phyloP scores from a whole-genome alignment of 441 rosid genomes.

The Eruca vesicaria region DNA sequence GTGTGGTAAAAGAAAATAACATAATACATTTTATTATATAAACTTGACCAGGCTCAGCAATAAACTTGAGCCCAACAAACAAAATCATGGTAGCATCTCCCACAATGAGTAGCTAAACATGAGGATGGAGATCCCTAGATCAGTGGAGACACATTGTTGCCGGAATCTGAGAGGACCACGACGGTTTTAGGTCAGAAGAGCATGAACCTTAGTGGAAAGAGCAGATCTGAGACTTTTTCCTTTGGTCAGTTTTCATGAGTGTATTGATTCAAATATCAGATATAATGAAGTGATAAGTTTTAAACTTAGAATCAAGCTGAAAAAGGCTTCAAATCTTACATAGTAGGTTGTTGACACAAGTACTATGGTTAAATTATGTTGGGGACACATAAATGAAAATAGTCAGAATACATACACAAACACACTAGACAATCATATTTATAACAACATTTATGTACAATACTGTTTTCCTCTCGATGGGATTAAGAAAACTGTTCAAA shows the following conservation, averaged over 20 bases:
- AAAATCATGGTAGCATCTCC: neutral
- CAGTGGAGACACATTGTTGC: conserved; percentile 49
- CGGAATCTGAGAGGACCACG: conserved; percentile 31
- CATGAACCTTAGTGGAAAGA: neutral
- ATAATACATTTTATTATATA: neutral
- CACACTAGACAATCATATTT: neutral
- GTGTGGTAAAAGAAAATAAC: neutral
- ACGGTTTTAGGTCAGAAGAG: conserved; percentile 29
- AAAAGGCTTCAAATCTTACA: neutral
- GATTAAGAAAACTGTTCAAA: neutral
- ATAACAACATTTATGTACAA: neutral
- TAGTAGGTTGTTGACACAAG: neutral
- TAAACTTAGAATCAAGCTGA: neutral
- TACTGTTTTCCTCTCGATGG: neutral
- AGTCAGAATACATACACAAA: neutral
- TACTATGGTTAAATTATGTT: neutral
- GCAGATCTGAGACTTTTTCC: neutral
- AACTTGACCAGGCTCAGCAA: neutral
- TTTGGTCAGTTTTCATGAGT: neutral
- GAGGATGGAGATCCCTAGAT: conserved; percentile 51
- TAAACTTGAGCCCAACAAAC: neutral
- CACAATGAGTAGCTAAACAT: conserved; percentile 32
- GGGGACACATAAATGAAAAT: neutral
- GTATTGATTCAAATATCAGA: neutral
- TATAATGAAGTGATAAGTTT: neutral